A percentile compares a stretch with the other conserved stretches of the same genome.
Evolutionary conservation across 2,329 filamentous ascomycete species (phyloP).

Genomic region (Leptographium radiaticola): DNA sequence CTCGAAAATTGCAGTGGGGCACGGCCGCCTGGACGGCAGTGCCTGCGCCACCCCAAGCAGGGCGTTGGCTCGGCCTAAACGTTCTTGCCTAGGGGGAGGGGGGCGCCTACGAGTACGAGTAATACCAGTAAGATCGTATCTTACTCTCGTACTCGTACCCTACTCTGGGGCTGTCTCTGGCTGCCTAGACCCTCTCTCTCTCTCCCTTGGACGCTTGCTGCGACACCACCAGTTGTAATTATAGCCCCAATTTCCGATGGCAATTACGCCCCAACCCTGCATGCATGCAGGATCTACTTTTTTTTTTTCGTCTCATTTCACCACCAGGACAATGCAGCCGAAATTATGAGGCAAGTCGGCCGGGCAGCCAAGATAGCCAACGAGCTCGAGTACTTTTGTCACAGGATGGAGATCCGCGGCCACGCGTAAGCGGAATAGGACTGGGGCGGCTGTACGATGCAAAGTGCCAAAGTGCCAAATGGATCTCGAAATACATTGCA

Average conservation of each 20-base stretch:
- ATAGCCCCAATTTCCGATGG: not conserved
- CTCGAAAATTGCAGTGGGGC: constrained; percentile 2
- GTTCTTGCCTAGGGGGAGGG: too few relatives aligned
- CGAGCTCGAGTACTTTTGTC: not conserved
- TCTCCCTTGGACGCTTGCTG: not conserved
- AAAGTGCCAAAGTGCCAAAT: too few relatives aligned
- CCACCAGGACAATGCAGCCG: not conserved
- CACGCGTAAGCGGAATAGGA: too few relatives aligned
- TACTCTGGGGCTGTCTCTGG: not conserved
- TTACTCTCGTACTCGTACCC: not conserved
- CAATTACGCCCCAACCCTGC: not conserved
- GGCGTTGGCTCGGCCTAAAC: too few relatives aligned
- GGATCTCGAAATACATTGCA: too few relatives aligned
- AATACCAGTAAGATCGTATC: too few relatives aligned
- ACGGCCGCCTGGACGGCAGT: not conserved
- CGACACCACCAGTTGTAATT: not conserved
- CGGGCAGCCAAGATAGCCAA: not conserved
- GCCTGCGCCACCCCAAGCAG: not conserved
- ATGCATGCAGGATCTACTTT: not conserved
- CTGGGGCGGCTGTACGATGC: too few relatives aligned
- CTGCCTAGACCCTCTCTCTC: not conserved
- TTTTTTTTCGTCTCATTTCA: constrained; percentile 1
- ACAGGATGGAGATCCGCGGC: too few relatives aligned
- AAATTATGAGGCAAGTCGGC: not conserved
- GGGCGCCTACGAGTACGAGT: too few relatives aligned